Conservation (phyloP, 768 basidiomycete species). For the Lactarius pseudohatsudake region DNA sequence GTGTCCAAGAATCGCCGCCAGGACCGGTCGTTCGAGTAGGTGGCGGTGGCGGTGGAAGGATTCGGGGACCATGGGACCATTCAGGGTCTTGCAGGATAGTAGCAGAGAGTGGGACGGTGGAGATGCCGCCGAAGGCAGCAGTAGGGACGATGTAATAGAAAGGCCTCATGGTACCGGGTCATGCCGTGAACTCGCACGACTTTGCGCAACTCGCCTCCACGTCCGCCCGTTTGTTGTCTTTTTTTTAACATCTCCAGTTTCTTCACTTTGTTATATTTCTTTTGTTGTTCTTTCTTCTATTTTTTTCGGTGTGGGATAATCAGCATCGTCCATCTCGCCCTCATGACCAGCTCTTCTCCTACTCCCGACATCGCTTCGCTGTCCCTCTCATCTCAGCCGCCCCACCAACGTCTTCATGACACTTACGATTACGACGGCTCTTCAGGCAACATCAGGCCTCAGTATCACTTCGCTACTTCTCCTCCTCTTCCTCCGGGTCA, state of each 20-base stretch:
- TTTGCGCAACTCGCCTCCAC: not conserved
- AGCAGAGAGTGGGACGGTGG: slow-evolving; percentile 48
- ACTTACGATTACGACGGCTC: slow-evolving; percentile 79
- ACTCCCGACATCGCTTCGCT: slow-evolving; percentile 75
- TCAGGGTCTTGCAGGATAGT: slow-evolving; percentile 44
- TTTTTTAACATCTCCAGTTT: slow-evolving; percentile 1
- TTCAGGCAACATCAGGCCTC: slow-evolving; percentile 50
- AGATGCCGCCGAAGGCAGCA: slow-evolving; percentile 49
- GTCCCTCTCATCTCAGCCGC: slow-evolving; percentile 60
- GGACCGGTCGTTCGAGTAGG: slow-evolving; percentile 29
- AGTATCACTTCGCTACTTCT: slow-evolving; percentile 71
- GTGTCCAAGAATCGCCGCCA: slow-evolving; percentile 13
- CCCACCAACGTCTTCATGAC: slow-evolving; percentile 82
- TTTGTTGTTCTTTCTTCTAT: not conserved
- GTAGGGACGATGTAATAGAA: slow-evolving; percentile 29
- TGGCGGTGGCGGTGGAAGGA: slow-evolving; percentile 26
- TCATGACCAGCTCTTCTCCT: slow-evolving; percentile 71
- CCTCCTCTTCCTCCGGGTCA: slow-evolving; percentile 53
- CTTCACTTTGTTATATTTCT: slow-evolving; percentile 3
- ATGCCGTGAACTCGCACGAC: slow-evolving; percentile 1
- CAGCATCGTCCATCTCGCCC: slow-evolving; percentile 1
- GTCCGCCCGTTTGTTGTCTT: not conserved
- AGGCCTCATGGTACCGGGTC: not conserved
- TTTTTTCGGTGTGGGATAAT: slow-evolving; percentile 15
- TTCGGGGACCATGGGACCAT: slow-evolving; percentile 62